Percentiles rank a stretch among this genome's conserved stretches.
Evolutionary conservation across 768 basidiomycete species (phyloP).

Genomic region (Saitozyma sp.): DNA sequence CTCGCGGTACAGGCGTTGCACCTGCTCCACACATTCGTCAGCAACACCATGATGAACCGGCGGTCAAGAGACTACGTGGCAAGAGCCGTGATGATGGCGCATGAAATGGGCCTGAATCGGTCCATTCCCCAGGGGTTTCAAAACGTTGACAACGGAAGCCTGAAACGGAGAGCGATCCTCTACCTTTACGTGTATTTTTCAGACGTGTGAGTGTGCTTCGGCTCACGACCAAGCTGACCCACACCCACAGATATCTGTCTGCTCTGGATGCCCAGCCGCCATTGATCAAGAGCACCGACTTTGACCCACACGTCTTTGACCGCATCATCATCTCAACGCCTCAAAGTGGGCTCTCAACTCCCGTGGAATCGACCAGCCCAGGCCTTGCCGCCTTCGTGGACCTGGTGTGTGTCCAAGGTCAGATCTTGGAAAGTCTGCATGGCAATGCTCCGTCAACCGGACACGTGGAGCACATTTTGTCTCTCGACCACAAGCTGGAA

Average conservation of each 20-base stretch:
- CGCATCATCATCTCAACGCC: constrained; percentile 7
- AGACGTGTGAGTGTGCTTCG: constrained; percentile 23
- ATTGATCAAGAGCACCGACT: constrained; percentile 24
- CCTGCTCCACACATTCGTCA: constrained; percentile 23
- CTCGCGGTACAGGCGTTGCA: constrained; percentile 23
- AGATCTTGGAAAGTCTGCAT: constrained; percentile 15
- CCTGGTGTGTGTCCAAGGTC: constrained; percentile 15
- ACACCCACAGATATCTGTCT: constrained; percentile 15
- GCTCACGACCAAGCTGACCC: neutral
- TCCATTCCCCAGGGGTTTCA: constrained; percentile 1
- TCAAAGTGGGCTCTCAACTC: constrained; percentile 9
- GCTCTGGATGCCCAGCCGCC: constrained; percentile 23
- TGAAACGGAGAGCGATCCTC: constrained; percentile 14
- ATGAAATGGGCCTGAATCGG: constrained; percentile 25
- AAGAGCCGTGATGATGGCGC: constrained; percentile 26
- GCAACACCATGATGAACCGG: constrained; percentile 24
- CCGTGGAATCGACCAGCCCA: constrained; percentile 5
- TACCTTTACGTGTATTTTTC: constrained; percentile 30
- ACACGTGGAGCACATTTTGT: constrained; percentile 6
- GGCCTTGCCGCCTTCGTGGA: constrained; percentile 23
- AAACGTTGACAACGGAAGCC: neutral
- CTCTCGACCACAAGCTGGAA: constrained; percentile 18
- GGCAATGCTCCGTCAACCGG: neutral
- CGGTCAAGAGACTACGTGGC: constrained; percentile 27
- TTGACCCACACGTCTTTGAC: constrained; percentile 16